Conservation (phyloP, 2,329 filamentous ascomycete species). For the Fusarium incarnatum region DNA sequence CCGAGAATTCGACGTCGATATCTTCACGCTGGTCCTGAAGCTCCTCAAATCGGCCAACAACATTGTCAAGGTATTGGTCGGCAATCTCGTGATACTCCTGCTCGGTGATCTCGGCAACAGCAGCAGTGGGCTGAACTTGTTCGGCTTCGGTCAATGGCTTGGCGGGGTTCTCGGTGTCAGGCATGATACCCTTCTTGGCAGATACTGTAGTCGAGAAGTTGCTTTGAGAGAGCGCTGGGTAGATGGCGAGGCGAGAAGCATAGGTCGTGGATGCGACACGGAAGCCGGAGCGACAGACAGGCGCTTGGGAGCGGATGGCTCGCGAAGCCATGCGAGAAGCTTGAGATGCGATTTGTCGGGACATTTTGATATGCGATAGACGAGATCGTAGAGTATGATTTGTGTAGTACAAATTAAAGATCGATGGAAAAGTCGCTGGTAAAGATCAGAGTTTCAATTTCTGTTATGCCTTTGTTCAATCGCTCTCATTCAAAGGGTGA, state of each 20-base stretch:
- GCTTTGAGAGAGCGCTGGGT: slow-evolving; percentile 38
- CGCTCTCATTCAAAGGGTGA: slow-evolving; percentile 9
- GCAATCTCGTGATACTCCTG: slow-evolving; percentile 81
- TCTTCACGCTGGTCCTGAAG: slow-evolving; percentile 79
- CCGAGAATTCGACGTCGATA: slow-evolving; percentile 89
- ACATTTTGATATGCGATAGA: slow-evolving; percentile 44
- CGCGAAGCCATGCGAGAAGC: slow-evolving; percentile 54
- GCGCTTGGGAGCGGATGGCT: slow-evolving; percentile 46
- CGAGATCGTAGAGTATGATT: not conserved
- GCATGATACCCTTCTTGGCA: slow-evolving; percentile 65
- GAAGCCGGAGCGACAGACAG: slow-evolving; percentile 40
- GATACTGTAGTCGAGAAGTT: slow-evolving; percentile 49
- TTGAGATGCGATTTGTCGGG: slow-evolving; percentile 51
- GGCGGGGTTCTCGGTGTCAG: slow-evolving; percentile 67
- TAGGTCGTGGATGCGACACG: slow-evolving; percentile 28
- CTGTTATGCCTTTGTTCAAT: slow-evolving; percentile 16
- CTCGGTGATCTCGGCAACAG: slow-evolving; percentile 73
- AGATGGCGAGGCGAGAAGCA: slow-evolving; percentile 1
- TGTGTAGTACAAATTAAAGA: not conserved
- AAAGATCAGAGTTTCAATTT: not conserved
- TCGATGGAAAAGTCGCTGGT: not conserved
- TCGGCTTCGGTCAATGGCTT: slow-evolving; percentile 55
- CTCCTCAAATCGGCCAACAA: slow-evolving; percentile 73
- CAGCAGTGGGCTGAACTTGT: slow-evolving; percentile 53
- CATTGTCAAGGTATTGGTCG: slow-evolving; percentile 75